Conservation (phyloP, 1,139 yeast species). For the Scheffersomyces lignicola region DNA sequence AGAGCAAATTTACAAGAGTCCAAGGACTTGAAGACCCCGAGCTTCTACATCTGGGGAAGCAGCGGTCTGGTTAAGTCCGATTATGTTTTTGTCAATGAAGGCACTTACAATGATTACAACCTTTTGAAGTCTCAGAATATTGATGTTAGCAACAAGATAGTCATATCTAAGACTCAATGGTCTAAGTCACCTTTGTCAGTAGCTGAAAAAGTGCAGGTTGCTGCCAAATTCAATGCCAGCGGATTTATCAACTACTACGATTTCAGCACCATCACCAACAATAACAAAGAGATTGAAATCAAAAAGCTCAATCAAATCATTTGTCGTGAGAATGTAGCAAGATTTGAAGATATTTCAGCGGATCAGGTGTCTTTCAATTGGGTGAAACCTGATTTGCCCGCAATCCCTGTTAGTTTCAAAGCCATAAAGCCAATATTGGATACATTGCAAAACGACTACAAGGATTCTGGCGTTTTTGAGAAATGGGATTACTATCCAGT, state of each 20-base stretch:
- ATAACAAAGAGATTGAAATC: conserved; percentile 7
- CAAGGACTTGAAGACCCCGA: conserved; percentile 31
- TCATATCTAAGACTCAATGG: conserved; percentile 24
- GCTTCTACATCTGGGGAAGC: conserved; percentile 33
- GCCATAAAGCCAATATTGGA: conserved; percentile 33
- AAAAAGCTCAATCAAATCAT: conserved; percentile 9
- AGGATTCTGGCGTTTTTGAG: conserved; percentile 13
- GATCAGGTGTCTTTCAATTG: conserved; percentile 2
- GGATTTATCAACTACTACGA: conserved; percentile 32
- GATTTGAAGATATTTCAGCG: conserved; percentile 2
- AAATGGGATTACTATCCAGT: conserved; percentile 31
- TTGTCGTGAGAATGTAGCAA: conserved; percentile 10
- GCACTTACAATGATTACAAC: conserved; percentile 29
- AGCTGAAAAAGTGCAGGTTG: conserved; percentile 28
- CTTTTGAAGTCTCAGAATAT: conserved; percentile 20
- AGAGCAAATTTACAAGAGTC: conserved; percentile 28
- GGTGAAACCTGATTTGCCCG: conserved; percentile 23
- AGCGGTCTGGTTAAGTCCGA: conserved; percentile 26
- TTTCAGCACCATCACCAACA: conserved; percentile 8
- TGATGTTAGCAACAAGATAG: conserved; percentile 26
- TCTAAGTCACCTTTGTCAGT: conserved; percentile 14
- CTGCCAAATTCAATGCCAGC: conserved; percentile 27
- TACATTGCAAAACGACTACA: conserved; percentile 17
- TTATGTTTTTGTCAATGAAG: conserved; percentile 34
- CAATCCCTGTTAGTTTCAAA: conserved; percentile 37